phyloP scores from a whole-genome alignment of 305 asterid species.

The Fraxinus platypoda region DNA sequence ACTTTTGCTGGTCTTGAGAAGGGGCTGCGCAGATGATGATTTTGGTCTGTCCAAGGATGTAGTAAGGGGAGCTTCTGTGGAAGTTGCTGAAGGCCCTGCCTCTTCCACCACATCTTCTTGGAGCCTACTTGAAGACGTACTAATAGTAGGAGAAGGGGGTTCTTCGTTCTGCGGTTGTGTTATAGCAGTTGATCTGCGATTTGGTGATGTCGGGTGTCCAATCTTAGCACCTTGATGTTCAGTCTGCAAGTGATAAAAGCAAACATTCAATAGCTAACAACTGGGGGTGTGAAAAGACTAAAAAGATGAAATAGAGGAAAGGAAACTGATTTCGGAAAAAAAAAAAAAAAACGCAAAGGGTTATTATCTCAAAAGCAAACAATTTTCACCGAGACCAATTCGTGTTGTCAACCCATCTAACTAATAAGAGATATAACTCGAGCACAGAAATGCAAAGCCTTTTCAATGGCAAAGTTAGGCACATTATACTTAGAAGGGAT shows the following conservation, averaged over 20 bases:
- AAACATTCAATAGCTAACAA: not conserved
- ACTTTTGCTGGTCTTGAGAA: constrained; percentile 32
- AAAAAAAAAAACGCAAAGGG: not conserved
- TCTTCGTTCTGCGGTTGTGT: constrained; percentile 34
- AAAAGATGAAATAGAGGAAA: not conserved
- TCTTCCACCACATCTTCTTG: constrained; percentile 47
- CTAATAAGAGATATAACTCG: not conserved
- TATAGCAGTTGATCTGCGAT: constrained; percentile 30
- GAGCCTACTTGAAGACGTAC: constrained; percentile 45
- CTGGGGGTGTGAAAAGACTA: not conserved
- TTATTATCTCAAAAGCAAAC: not conserved
- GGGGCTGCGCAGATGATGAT: constrained; percentile 35
- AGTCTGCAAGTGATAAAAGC: constrained; percentile 23
- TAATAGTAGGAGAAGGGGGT: constrained; percentile 37
- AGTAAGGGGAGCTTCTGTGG: constrained; percentile 19
- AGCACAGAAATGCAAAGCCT: not conserved
- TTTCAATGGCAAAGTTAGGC: not conserved
- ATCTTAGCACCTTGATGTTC: constrained; percentile 38
- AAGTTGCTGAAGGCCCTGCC: constrained; percentile 31
- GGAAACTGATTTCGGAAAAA: not conserved
- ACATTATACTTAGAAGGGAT: not conserved
- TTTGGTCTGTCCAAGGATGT: constrained; percentile 42
- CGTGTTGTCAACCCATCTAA: not conserved
- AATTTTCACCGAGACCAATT: not conserved
- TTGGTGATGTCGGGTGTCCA: constrained; percentile 42